Percentiles rank a stretch among this genome's conserved stretches.
Evolutionary conservation across 1,284 basidiomycete genomes (phyloP).

Genomic region (Trichosporon sp.): DNA sequence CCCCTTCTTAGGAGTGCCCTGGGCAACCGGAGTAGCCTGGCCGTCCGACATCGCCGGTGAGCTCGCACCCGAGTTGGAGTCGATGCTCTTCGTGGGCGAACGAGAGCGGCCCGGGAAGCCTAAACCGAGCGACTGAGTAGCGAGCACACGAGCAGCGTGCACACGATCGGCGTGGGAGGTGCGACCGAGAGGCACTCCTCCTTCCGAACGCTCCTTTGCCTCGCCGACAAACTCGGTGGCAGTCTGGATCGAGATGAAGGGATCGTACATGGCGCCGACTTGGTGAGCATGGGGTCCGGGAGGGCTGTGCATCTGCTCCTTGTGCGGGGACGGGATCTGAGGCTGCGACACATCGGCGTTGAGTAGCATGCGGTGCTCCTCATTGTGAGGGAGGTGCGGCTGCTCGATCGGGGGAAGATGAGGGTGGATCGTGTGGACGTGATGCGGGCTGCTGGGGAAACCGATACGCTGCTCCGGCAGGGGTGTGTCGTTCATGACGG

Average conservation of each 20-base stretch:
- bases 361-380: constrained; percentile 36
- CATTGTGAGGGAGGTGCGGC: constrained; percentile 32
- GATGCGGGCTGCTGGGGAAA: constrained; percentile 13
- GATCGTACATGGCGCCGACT: constrained; percentile 43
- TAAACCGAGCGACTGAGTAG: constrained; percentile 43
- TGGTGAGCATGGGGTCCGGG: constrained; percentile 38
- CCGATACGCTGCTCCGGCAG: constrained; percentile 8
- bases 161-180: constrained; percentile 55
- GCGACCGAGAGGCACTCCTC: constrained; percentile 64
- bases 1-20: not conserved
- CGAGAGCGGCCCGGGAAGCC: constrained; percentile 25
- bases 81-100: constrained; percentile 9
- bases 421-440: constrained; percentile 11
- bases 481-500: constrained; percentile 15
- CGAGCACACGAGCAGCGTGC: constrained; percentile 41
- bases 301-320: not conserved
- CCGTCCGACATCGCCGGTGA: constrained; percentile 6
- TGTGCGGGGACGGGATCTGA: not conserved
- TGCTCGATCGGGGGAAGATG: constrained; percentile 25
- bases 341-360: constrained; percentile 42
- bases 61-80: not conserved
- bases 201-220: constrained; percentile 53
- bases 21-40: not conserved
- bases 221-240: constrained; percentile 34
- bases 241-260: constrained; percentile 47